These are phyloP conservation scores for Pythium sp. DNA, from an alignment of 352 stramenopile genomes.

Conservation along the genomic window DNA sequence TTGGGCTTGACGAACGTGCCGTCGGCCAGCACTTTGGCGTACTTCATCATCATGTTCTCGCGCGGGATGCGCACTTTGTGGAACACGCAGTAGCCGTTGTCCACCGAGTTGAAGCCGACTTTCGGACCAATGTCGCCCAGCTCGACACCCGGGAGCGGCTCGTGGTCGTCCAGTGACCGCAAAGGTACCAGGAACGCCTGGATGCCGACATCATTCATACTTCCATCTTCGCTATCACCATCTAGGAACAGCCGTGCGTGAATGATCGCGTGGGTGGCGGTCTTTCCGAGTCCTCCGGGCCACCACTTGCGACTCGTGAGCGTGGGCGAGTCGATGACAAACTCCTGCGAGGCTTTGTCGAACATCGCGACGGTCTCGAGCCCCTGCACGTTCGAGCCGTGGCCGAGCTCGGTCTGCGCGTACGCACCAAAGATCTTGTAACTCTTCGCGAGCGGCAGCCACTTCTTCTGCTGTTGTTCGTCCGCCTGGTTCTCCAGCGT, in stretches of 20 bases:
- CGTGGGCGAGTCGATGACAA: no score
- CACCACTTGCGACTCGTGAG: no score
- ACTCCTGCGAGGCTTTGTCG: constrained; percentile 72
- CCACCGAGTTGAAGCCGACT: constrained; percentile 68
- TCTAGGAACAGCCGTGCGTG: constrained; percentile 81
- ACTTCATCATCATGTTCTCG: constrained; percentile 72
- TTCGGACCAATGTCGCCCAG: constrained; percentile 72
- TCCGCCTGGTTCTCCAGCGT: constrained; percentile 68
- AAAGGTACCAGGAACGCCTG: constrained; percentile 96
- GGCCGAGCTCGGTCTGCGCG: constrained; percentile 94
- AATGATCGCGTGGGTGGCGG: no score
- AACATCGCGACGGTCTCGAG: constrained; percentile 93
- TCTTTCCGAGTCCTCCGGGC: no score
- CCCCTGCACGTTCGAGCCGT: constrained; percentile 90
- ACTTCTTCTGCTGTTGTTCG: constrained; percentile 54
- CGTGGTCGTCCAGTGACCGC: constrained; percentile 79
- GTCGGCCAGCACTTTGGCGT: constrained; percentile 54
- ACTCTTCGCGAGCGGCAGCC: constrained; percentile 56
- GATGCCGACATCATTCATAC: constrained; percentile 72
- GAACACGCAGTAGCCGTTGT: constrained; percentile 78
- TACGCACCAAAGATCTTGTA: constrained; percentile 89
- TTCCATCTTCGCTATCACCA: constrained; percentile 2
- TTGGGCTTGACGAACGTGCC: constrained; percentile 62
- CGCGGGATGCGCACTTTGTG: constrained; percentile 69
- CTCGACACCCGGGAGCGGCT: constrained; percentile 42